Percentiles rank a stretch among this genome's conserved stretches.
These are phyloP conservation scores for Mycena kentingensis DNA, from an alignment of 768 basidiomycete genomes.

Conservation along the genomic window DNA sequence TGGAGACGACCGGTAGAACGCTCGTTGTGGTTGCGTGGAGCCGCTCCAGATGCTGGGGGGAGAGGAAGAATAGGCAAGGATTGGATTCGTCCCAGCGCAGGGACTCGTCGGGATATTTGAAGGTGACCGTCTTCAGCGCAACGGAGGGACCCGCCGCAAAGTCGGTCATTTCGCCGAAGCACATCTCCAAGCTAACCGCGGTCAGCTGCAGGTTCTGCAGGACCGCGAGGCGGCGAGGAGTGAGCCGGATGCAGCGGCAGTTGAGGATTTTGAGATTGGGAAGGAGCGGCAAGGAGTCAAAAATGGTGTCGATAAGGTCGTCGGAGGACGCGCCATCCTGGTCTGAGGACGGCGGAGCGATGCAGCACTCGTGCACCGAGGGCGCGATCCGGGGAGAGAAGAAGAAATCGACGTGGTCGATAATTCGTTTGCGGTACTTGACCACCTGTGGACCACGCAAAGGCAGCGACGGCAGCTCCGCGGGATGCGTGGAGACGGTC, in stretches of 20 bases:
- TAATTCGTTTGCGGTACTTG: constrained; percentile 34
- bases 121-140: constrained; percentile 15
- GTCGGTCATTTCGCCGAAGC: constrained; percentile 17
- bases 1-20: constrained; percentile 28
- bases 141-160: constrained; percentile 13
- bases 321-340: constrained; percentile 36
- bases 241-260: constrained; percentile 41
- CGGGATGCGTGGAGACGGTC: constrained; percentile 38
- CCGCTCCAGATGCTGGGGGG: constrained; percentile 30
- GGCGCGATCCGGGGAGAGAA: constrained; percentile 35
- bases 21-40: constrained; percentile 35
- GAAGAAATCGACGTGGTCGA: constrained; percentile 35
- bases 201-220: constrained; percentile 32
- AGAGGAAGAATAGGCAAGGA: constrained; percentile 24
- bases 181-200: constrained; percentile 36
- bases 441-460: constrained; percentile 23
- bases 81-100: constrained; percentile 11
- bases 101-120: constrained; percentile 15
- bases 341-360: constrained; percentile 35
- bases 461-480: constrained; percentile 29
- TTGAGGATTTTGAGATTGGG: constrained; percentile 34
- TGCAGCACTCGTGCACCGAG: constrained; percentile 37
- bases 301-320: constrained; percentile 34
- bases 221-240: constrained; percentile 33
- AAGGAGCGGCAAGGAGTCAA: constrained; percentile 33